Conservation (phyloP, 371 early-diverging fungal genomes). For the Apophysomyces sp. region DNA sequence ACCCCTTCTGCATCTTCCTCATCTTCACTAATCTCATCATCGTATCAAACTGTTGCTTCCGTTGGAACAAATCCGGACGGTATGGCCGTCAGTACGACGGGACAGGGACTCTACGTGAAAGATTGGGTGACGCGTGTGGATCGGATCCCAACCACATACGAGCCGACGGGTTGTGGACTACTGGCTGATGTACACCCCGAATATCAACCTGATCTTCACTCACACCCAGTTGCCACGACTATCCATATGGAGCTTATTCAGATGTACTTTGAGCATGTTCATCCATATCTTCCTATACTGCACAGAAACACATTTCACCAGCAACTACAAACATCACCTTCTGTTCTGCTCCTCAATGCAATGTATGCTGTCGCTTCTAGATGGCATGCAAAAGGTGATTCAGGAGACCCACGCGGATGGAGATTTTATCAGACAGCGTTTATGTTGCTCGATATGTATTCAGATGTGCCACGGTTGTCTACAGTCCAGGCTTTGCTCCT, state of each 20-base stretch:
- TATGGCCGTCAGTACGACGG: constrained; percentile 17
- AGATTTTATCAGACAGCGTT: constrained; percentile 25
- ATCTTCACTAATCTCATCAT: background rate
- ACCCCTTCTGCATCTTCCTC: background rate
- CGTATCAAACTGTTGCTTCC: background rate
- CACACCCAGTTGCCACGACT: background rate
- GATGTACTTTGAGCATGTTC: constrained; percentile 65
- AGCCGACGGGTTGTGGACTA: background rate
- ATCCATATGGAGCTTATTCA: constrained; percentile 26
- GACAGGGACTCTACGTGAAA: constrained; percentile 26
- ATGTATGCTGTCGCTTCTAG: constrained; percentile 30
- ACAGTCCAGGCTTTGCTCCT: constrained; percentile 31
- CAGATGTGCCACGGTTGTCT: constrained; percentile 15
- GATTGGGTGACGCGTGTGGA: constrained; percentile 20
- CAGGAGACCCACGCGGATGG: constrained; percentile 26
- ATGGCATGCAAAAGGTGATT: constrained; percentile 18
- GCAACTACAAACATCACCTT: constrained; percentile 6
- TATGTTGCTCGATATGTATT: constrained; percentile 18
- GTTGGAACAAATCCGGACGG: background rate
- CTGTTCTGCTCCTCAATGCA: constrained; percentile 23
- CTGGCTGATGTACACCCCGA: background rate
- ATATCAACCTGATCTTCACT: background rate
- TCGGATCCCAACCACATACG: constrained; percentile 4
- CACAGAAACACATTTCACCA: constrained; percentile 47
- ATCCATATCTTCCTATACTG: constrained; percentile 66